phyloP scores from a whole-genome alignment of 2,329 filamentous ascomycete species.

The Geosmithia putterillii region DNA sequence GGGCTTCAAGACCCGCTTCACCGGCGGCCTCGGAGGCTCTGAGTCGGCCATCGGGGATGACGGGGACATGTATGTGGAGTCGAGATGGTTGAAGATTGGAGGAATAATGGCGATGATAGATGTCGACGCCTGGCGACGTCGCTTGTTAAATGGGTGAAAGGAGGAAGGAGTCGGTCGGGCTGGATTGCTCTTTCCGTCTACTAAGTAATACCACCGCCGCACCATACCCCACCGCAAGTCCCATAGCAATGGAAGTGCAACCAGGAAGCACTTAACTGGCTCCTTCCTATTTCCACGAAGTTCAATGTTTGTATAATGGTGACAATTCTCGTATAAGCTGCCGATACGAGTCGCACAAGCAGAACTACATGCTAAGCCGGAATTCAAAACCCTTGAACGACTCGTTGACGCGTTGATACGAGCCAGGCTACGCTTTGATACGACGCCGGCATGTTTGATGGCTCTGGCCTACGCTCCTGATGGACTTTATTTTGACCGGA shows the following conservation, averaged over 20 bases:
- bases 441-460: not conserved
- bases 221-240: not conserved
- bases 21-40: slow-evolving; percentile 5
- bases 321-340: too few species aligned
- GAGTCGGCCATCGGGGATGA: slow-evolving; percentile 6
- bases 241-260: too few species aligned
- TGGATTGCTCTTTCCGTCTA: not conserved
- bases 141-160: not conserved
- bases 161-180: not conserved
- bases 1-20: slow-evolving; percentile 13
- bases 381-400: too few species aligned
- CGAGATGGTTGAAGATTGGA: not conserved
- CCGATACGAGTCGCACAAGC: too few species aligned
- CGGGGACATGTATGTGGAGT: not conserved
- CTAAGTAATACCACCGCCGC: not conserved
- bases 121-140: not conserved
- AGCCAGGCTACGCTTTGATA: not conserved
- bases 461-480: too few species aligned
- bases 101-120: not conserved
- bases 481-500: too few species aligned
- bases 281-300: too few species aligned
- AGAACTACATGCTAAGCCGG: too few species aligned
- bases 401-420: not conserved
- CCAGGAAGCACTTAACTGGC: too few species aligned
- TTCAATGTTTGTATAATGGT: too few species aligned